Percentiles rank a stretch among this genome's conserved stretches.
Conservation (phyloP, 2,329 filamentous ascomycete species). For the Dactylellina haptotyla region DNA sequence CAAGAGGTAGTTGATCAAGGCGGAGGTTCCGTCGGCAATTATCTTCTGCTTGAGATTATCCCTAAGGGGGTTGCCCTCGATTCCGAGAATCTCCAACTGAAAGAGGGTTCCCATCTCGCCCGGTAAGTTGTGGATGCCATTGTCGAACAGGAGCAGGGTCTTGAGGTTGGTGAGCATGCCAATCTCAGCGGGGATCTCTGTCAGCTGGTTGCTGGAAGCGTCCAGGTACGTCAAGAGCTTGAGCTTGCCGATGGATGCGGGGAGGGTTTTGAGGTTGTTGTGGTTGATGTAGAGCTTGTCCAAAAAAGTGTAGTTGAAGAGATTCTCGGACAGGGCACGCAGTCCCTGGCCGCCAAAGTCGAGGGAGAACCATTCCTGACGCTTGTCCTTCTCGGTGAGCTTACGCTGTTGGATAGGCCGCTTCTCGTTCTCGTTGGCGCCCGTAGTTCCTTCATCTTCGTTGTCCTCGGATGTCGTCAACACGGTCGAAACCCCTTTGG, state of each 20-base stretch:
- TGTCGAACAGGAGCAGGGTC: constrained; percentile 87
- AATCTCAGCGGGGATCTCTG: constrained; percentile 84
- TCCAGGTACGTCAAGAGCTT: constrained; percentile 85
- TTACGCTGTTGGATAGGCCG: constrained; percentile 66
- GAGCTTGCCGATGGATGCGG: constrained; percentile 81
- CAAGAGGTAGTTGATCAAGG: constrained; percentile 81
- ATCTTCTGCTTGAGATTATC: constrained; percentile 81
- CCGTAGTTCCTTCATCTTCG: constrained; percentile 61
- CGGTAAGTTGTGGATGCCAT: constrained; percentile 82
- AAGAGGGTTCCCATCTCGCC: constrained; percentile 89
- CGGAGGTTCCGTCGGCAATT: constrained; percentile 85
- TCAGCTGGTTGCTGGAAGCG: constrained; percentile 85
- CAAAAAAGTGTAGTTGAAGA: constrained; percentile 90
- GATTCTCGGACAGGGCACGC: constrained; percentile 77
- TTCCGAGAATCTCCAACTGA: constrained; percentile 85
- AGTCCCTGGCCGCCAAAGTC: constrained; percentile 97
- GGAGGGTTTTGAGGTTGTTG: constrained; percentile 86
- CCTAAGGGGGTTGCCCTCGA: constrained; percentile 89
- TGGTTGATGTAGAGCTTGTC: constrained; percentile 92
- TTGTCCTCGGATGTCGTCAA: constrained; percentile 61
- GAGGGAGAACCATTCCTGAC: constrained; percentile 90
- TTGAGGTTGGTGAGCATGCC: constrained; percentile 96
- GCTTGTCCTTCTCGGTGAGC: constrained; percentile 72
- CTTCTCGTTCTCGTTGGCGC: constrained; percentile 63
- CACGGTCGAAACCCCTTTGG: constrained; percentile 56